Conservation (phyloP, 1,284 basidiomycete genomes). For the Leccinum holopus region DNA sequence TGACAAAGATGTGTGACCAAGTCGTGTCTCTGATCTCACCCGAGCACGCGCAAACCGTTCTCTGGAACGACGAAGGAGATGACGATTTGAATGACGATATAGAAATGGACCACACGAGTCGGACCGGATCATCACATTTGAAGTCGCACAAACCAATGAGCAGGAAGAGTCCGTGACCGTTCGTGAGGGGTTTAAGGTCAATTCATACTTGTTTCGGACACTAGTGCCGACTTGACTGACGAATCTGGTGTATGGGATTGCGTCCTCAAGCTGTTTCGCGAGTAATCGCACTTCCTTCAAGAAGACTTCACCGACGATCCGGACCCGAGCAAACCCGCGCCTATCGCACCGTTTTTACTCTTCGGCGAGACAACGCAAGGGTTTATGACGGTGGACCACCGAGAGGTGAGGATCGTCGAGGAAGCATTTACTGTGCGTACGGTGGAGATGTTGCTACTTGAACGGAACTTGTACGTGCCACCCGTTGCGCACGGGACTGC, state of each 20-base stretch:
- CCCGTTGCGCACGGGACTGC: too few species aligned
- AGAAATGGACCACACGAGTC: slow-evolving; percentile 39
- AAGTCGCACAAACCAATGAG: slow-evolving; percentile 56
- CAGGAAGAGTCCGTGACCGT: slow-evolving; percentile 52
- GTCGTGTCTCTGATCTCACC: slow-evolving; percentile 47
- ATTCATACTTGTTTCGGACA: neutral
- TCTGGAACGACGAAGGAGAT: slow-evolving; percentile 42
- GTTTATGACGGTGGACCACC: too few species aligned
- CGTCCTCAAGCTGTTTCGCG: too few species aligned
- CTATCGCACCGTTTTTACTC: too few species aligned
- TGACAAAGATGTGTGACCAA: slow-evolving; percentile 57
- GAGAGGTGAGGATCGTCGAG: too few species aligned
- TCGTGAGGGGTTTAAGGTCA: slow-evolving; percentile 45
- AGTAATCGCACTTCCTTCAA: too few species aligned
- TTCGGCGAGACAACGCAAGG: too few species aligned
- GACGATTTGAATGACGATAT: slow-evolving; percentile 25
- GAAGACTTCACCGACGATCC: too few species aligned
- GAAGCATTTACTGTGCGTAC: too few species aligned
- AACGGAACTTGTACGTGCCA: too few species aligned
- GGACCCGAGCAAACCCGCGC: too few species aligned
- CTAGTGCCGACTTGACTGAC: neutral
- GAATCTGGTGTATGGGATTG: neutral
- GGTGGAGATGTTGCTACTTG: too few species aligned
- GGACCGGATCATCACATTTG: slow-evolving; percentile 52
- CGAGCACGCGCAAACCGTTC: slow-evolving; percentile 42